phyloP scores from a whole-genome alignment of 768 basidiomycete species.

The Multifurca ochricompacta region DNA sequence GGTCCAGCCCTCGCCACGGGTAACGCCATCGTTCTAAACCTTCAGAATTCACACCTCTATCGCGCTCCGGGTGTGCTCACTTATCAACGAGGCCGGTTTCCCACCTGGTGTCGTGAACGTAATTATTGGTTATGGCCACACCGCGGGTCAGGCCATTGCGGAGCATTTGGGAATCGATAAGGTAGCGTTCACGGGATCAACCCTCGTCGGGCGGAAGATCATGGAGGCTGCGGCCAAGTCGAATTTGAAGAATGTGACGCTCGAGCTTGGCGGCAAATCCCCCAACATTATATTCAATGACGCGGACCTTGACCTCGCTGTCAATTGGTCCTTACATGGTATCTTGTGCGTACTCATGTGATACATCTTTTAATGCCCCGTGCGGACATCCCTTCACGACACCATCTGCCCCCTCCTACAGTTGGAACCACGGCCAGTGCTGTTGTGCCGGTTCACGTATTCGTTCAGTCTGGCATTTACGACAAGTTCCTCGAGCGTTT shows the following conservation, averaged over 20 bases:
- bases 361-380: neutral
- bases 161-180: conserved; percentile 53
- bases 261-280: conserved; percentile 63
- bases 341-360: conserved; percentile 38
- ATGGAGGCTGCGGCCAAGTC: conserved; percentile 50
- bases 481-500: conserved; percentile 63
- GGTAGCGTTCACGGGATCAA: conserved; percentile 69
- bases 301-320: conserved; percentile 49
- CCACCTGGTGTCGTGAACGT: conserved; percentile 59
- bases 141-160: conserved; percentile 50
- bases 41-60: conserved; percentile 56
- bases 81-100: conserved; percentile 52
- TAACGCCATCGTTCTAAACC: conserved; percentile 57
- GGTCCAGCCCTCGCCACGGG: conserved; percentile 59
- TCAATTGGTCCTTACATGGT: conserved; percentile 49
- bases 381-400: conserved; percentile 22
- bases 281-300: conserved; percentile 56
- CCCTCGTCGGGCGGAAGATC: conserved; percentile 54
- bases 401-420: too few relatives aligned
- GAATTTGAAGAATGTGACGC: conserved; percentile 63
- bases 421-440: conserved; percentile 67
- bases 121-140: conserved; percentile 46
- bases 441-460: conserved; percentile 80
- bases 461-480: conserved; percentile 71
- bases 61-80: conserved; percentile 37